A percentile compares a stretch with the other conserved stretches of the same genome.
phyloP scores from a whole-genome alignment of 768 basidiomycete genomes.

The Hypholoma fasciculare region DNA sequence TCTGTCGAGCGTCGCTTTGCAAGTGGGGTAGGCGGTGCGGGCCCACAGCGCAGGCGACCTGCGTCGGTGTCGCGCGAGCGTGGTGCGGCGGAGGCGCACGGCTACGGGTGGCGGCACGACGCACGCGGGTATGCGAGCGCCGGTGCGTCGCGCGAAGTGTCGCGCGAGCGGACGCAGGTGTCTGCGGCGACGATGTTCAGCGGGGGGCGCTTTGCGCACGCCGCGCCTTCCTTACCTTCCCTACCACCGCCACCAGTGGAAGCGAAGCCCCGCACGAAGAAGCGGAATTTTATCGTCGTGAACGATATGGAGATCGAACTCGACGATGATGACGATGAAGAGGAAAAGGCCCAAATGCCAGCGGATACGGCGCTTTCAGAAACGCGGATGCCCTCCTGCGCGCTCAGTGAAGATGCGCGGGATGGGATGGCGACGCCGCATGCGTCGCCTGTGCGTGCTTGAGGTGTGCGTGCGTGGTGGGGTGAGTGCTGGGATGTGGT shows the following conservation, averaged over 20 bases:
- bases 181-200: neutral
- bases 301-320: slow-evolving; percentile 42
- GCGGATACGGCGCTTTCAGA: neutral
- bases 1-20: neutral
- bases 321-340: slow-evolving; percentile 17
- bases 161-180: slow-evolving; percentile 9
- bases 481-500: no score
- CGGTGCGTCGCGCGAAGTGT: slow-evolving; percentile 28
- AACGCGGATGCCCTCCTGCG: neutral
- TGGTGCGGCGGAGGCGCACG: neutral
- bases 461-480: neutral
- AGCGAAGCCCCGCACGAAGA: slow-evolving; percentile 10
- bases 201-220: neutral
- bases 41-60: neutral
- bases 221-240: neutral
- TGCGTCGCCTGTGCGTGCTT: neutral
- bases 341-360: neutral
- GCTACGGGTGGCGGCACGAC: no score
- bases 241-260: neutral
- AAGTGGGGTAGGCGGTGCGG: neutral
- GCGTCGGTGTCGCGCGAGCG: neutral
- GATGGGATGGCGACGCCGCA: neutral
- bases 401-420: no score
- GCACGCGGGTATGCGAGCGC: slow-evolving; percentile 5
- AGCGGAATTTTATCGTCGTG: slow-evolving; percentile 36